These are phyloP conservation scores for Lepidium africanum DNA, from an alignment of 345 rosid species.

Conservation along the genomic window DNA sequence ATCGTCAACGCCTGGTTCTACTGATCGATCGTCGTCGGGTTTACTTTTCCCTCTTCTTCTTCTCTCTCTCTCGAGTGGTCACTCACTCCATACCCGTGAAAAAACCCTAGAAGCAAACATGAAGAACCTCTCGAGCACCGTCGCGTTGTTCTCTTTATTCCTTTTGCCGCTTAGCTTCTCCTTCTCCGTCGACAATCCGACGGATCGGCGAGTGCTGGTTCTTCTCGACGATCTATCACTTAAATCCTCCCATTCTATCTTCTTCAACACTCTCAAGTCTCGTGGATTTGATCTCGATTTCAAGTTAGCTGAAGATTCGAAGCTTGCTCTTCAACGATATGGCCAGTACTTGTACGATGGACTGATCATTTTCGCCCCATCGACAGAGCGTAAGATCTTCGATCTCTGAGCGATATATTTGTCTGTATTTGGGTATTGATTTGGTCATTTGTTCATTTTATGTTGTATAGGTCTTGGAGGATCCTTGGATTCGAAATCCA, in stretches of 20 bases:
- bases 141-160: constrained; percentile 21
- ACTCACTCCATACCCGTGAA: constrained; percentile 1
- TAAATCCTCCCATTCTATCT: constrained; percentile 58
- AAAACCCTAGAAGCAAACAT: constrained; percentile 16
- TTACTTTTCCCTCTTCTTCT: background rate
- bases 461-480: constrained; percentile 47
- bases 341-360: constrained; percentile 61
- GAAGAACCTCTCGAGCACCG: constrained; percentile 20
- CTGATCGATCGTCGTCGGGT: constrained; percentile 5
- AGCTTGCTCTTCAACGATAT: constrained; percentile 52
- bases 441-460: background rate
- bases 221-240: constrained; percentile 57
- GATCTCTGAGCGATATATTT: background rate
- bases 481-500: constrained; percentile 42
- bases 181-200: constrained; percentile 47
- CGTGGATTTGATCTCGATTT: constrained; percentile 56
- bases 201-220: constrained; percentile 50
- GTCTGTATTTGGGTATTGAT: background rate
- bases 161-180: constrained; percentile 39
- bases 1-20: constrained; percentile 19
- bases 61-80: constrained; percentile 9
- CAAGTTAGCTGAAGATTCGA: constrained; percentile 56
- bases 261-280: constrained; percentile 50
- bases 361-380: constrained; percentile 51
- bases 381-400: constrained; percentile 46